phyloP scores from a whole-genome alignment of 2,329 filamentous ascomycete species.

The Alternaria solani region DNA sequence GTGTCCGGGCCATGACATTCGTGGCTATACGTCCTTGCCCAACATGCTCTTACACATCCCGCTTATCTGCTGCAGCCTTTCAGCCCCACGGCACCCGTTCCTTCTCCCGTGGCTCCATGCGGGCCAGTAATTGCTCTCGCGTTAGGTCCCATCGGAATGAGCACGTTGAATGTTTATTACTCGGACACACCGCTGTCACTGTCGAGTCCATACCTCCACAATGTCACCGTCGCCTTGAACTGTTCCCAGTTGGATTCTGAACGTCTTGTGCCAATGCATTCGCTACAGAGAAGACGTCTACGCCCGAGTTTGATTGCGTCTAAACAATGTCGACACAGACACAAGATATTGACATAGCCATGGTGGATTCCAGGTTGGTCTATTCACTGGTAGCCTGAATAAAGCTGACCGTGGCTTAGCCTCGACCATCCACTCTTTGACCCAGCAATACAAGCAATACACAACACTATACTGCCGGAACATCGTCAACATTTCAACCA shows the following conservation, averaged over 20 bases:
- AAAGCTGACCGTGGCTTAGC: conserved; percentile 26
- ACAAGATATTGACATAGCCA: conserved; percentile 32
- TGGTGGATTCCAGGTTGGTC: conserved; percentile 36
- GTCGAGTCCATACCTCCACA: conserved; percentile 22
- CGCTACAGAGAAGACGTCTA: conserved; percentile 20
- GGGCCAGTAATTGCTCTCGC: conserved; percentile 22
- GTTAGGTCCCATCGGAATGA: conserved; percentile 9
- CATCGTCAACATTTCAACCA: conserved; percentile 24
- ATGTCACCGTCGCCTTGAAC: conserved; percentile 18
- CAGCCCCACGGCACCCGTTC: conserved; percentile 40
- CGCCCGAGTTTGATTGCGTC: conserved; percentile 20
- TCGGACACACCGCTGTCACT: conserved; percentile 21
- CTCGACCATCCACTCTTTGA: conserved; percentile 28
- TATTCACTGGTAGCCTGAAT: not conserved
- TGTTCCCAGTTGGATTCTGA: conserved; percentile 10
- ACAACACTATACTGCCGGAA: conserved; percentile 28
- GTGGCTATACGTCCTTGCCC: conserved; percentile 22
- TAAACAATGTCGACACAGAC: conserved; percentile 31
- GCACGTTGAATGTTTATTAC: conserved; percentile 19
- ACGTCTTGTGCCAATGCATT: conserved; percentile 38
- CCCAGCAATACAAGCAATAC: conserved; percentile 29
- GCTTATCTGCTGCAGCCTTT: conserved; percentile 32
- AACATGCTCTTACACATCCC: conserved; percentile 22
- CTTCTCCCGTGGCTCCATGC: conserved; percentile 28
- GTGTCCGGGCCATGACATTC: conserved; percentile 15